Evolutionary conservation across 768 basidiomycete genomes (phyloP).

Genomic region (Coprinopsis cinerea): DNA sequence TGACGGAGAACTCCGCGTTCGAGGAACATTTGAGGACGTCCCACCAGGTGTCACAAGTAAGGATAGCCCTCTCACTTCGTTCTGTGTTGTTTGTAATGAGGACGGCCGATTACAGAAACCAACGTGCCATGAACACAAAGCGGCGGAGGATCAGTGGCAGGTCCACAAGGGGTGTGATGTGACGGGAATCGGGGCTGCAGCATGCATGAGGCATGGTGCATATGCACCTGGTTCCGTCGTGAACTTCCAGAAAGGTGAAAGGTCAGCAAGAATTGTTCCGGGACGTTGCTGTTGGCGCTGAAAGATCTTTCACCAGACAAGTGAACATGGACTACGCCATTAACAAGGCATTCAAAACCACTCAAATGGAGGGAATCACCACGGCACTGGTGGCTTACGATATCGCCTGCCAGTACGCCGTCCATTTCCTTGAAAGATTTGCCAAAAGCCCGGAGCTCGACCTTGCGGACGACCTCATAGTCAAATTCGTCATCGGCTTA

Average conservation of each 20-base stretch:
- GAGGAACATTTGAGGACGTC: too few relatives aligned
- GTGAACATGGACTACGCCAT: conserved; percentile 21
- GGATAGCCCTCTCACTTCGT: neutral
- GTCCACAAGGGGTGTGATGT: conserved; percentile 5
- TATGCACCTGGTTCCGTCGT: conserved; percentile 17
- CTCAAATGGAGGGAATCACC: conserved; percentile 3
- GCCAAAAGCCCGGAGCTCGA: neutral
- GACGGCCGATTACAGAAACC: neutral
- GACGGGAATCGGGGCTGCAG: conserved; percentile 13
- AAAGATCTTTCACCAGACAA: conserved; percentile 10
- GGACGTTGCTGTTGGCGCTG: too few relatives aligned
- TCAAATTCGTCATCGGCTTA: conserved; percentile 18
- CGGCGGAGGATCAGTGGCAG: conserved; percentile 1
- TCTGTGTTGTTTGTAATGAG: neutral
- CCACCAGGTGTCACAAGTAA: neutral
- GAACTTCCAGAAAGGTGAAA: conserved; percentile 21
- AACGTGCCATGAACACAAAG: conserved; percentile 8
- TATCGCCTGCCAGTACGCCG: conserved; percentile 16
- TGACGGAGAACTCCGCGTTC: too few relatives aligned
- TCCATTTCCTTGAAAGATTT: conserved; percentile 1
- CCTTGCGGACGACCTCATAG: neutral
- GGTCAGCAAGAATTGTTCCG: neutral
- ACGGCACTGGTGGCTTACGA: conserved; percentile 14
- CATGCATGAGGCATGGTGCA: conserved; percentile 18
- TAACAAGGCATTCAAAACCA: conserved; percentile 10